Base-by-base conservation (phyloP, 345 rosid genomes). In the Syzygium grande region DNA sequence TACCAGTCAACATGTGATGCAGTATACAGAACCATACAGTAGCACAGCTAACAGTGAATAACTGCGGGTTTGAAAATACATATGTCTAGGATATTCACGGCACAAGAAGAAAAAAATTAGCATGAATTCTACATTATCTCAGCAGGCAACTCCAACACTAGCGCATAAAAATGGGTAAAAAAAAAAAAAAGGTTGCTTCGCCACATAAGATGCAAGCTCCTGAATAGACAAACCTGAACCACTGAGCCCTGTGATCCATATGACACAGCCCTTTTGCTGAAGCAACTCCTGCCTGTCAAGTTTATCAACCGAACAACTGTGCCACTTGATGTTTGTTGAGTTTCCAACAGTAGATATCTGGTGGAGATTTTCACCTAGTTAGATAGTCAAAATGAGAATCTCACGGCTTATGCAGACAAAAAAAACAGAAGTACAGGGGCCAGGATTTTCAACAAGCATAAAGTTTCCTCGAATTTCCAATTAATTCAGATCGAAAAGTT, bases 241-340 rank as follows among this genome's bases (percentile, higher is more conserved):
- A 86, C 97, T 94, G 55, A 96, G 95, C 86, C 98, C 97, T 6
- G 97, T 96, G 85, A 95, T 91, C 98, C 98, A 96, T 54, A 95
- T 90, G 56, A 95, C 95, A 80, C 97, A 96, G 38, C 97, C 98
- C 63, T 93, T 96, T 87, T 96, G 98, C 87, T 93, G 90, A 88
- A 95, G 92, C 88, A 96, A 88, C 34, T 90, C 88, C 86, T 95
- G 92, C 78, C 98, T 94, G 46, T 92, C 94, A 84, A 86, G 68
- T 90, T 93, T 95, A 52, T 87, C 93, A 65, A 96, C 92, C 13
- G 97, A 92, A 90, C 92, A 90, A 80, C 89, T 43, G 88, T 96
- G 97, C 98, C 97, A 96, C 55, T 92, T 90, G 52, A 96, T 93
- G 91, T 96, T 95, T 58, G 92, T 91, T 30, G 94, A 91, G 86